A percentile compares a stretch with the other conserved stretches of the same genome.
Conservation (phyloP, 441 rosid species). For the Populus tomentosa region DNA sequence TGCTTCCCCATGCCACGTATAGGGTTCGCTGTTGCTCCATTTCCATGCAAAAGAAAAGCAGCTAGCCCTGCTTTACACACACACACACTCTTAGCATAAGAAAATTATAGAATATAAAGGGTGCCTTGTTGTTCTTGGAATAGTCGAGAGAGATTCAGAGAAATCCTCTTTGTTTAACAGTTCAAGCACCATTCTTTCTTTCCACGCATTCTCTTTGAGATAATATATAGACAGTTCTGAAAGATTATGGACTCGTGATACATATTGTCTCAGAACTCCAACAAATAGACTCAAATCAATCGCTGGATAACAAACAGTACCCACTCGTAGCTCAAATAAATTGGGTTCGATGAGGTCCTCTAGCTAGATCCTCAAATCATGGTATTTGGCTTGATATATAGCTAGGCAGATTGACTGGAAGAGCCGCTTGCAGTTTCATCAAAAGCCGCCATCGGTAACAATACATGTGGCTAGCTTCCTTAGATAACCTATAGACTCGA, state of each 20-base stretch:
- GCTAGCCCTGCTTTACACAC: not conserved
- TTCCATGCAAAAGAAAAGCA: slow-evolving; percentile 28
- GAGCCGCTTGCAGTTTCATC: not conserved
- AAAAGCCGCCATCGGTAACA: not conserved
- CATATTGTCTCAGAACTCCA: not conserved
- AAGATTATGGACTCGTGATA: not conserved
- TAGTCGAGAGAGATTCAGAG: not conserved
- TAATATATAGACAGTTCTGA: not conserved
- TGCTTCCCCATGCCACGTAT: slow-evolving; percentile 41
- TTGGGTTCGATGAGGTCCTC: too few relatives aligned
- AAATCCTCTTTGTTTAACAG: not conserved
- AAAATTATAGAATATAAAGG: not conserved
- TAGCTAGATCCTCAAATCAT: not conserved
- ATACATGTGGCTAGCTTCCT: not conserved
- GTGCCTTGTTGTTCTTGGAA: slow-evolving; percentile 2
- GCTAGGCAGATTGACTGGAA: not conserved
- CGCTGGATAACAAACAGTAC: not conserved
- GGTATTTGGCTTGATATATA: not conserved
- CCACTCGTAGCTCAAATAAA: not conserved
- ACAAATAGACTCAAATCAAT: not conserved
- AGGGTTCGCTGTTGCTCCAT: slow-evolving; percentile 8
- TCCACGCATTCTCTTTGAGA: not conserved
- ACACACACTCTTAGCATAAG: not conserved
- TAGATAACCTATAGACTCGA: not conserved
- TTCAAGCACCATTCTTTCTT: not conserved